phyloP scores from a whole-genome alignment of 768 basidiomycete species.

The Rhodocollybia butyracea region DNA sequence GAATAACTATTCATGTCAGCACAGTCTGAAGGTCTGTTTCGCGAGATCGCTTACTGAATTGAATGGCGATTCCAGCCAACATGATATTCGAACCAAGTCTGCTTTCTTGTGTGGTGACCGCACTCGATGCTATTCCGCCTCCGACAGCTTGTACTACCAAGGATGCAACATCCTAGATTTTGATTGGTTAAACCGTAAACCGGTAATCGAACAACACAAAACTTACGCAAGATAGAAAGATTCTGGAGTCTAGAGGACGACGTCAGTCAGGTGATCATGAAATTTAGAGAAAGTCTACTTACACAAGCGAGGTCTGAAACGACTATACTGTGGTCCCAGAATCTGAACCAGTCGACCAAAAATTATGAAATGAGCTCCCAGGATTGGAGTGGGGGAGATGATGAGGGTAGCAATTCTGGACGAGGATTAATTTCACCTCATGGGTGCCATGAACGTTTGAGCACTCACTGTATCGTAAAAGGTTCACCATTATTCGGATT shows the following conservation, averaged over 20 bases:
- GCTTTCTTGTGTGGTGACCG: too few relatives aligned
- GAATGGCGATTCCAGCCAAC: slow-evolving; percentile 50
- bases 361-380: slow-evolving; percentile 60
- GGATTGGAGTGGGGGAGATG: slow-evolving; percentile 52
- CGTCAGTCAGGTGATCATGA: not conserved
- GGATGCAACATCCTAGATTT: slow-evolving; percentile 41
- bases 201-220: not conserved
- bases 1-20: not conserved
- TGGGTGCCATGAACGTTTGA: not conserved
- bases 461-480: slow-evolving; percentile 42
- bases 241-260: slow-evolving; percentile 33
- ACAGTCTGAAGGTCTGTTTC: not conserved
- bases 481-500: slow-evolving; percentile 19
- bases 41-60: slow-evolving; percentile 25
- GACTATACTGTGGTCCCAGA: slow-evolving; percentile 45
- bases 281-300: slow-evolving; percentile 14
- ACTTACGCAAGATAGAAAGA: slow-evolving; percentile 37
- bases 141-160: slow-evolving; percentile 55
- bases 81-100: slow-evolving; percentile 52
- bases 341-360: slow-evolving; percentile 43
- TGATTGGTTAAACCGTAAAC: not conserved
- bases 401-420: slow-evolving; percentile 50
- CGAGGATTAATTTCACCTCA: not conserved
- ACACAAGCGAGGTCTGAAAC: slow-evolving; percentile 42
- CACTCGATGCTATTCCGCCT: slow-evolving; percentile 44